A percentile compares a stretch with the other conserved stretches of the same genome.
These are phyloP conservation scores for Arachnomyces sp. DNA, from an alignment of 2,329 filamentous ascomycete genomes.

Conservation along the genomic window DNA sequence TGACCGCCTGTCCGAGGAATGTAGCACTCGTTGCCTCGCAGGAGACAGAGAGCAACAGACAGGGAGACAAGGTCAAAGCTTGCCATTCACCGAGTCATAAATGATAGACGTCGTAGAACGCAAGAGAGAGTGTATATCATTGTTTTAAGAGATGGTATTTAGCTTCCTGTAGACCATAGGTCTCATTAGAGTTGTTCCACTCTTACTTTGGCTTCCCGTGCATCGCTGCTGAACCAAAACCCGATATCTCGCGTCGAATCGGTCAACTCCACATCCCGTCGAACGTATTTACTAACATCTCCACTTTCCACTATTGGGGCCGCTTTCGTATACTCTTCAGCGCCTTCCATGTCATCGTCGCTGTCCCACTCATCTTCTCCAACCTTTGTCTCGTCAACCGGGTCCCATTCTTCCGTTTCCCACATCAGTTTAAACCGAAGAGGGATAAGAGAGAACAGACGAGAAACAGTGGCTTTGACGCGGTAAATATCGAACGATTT, in stretches of 20 bases:
- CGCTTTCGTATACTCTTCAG: conserved; percentile 24
- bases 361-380: conserved; percentile 46
- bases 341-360: conserved; percentile 48
- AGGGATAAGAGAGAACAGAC: conserved; percentile 59
- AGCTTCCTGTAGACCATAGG: background rate
- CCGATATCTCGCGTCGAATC: conserved; percentile 76
- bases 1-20: too few species aligned
- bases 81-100: too few species aligned
- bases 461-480: conserved; percentile 69
- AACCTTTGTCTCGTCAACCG: conserved; percentile 57
- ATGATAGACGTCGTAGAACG: conserved; percentile 5
- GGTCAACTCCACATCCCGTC: conserved; percentile 69
- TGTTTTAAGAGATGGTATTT: conserved; percentile 5
- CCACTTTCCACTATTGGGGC: conserved; percentile 13
- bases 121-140: conserved; percentile 12
- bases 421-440: conserved; percentile 63
- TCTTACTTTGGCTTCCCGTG: conserved; percentile 60
- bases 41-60: too few species aligned
- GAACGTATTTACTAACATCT: conserved; percentile 56
- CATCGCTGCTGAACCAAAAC: conserved; percentile 64
- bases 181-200: conserved; percentile 46
- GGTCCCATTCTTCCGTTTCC: conserved; percentile 90
- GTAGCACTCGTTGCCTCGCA: too few species aligned
- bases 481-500: conserved; percentile 72
- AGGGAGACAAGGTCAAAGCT: too few species aligned